Evolutionary conservation across 1,139 yeast genomes (phyloP).

Genomic region (Geotrichum phurueaensis): DNA sequence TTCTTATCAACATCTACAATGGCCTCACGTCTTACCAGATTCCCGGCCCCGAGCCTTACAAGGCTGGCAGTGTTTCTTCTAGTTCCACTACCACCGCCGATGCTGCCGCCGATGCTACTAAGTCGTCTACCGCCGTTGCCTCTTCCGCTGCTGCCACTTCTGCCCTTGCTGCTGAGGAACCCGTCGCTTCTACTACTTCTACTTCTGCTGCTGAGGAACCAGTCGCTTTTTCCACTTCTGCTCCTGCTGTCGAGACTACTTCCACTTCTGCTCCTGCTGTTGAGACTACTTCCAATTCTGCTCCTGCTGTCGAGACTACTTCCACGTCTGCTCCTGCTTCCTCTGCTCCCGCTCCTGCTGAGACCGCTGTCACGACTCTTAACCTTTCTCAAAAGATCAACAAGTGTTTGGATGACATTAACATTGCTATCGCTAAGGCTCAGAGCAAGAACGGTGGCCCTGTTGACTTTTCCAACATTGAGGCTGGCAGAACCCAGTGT

Average conservation of each 20-base stretch:
- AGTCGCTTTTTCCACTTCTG: conserved; percentile 7
- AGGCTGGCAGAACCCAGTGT: not conserved
- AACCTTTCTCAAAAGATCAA: conserved; percentile 3
- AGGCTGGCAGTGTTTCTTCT: conserved; percentile 7
- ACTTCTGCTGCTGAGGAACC: not conserved
- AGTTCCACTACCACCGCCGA: too few species aligned
- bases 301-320: not conserved
- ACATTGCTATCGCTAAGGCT: not conserved
- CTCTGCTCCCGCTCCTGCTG: not conserved
- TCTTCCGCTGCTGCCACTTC: not conserved
- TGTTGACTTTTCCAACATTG: conserved; percentile 1
- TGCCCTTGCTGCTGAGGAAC: not conserved
- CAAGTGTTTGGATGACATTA: not conserved
- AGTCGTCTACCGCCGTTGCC: conserved; percentile 6
- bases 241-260: conserved; percentile 2
- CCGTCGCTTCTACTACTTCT: not conserved
- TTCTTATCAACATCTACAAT: conserved; percentile 16
- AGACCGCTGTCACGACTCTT: not conserved
- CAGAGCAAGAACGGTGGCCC: conserved; percentile 1
- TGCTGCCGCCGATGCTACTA: too few species aligned
- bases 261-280: conserved; percentile 11
- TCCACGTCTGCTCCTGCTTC: not conserved
- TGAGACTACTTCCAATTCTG: not conserved
- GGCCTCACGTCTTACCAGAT: conserved; percentile 8
- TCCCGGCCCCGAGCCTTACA: conserved; percentile 17